Evolutionary conservation across 495 filamentous ascomycete genomes (phyloP).

Genomic region (Penicillium malachiteum): DNA sequence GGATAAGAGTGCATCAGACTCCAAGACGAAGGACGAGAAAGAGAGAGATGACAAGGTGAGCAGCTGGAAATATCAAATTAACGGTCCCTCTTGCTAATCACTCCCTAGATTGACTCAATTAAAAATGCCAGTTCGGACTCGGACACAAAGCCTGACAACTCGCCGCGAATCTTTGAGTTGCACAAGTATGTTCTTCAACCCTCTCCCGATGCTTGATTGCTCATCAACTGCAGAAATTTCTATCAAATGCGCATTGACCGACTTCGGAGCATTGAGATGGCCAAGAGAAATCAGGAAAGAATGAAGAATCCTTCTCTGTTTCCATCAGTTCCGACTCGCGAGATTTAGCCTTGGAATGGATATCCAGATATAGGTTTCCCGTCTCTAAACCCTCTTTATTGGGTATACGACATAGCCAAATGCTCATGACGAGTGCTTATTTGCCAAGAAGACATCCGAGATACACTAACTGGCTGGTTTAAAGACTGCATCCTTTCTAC

Average conservation of each 20-base stretch:
- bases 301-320: conserved; percentile 76
- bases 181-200: conserved; percentile 63
- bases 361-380: no score
- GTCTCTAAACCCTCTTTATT: no score
- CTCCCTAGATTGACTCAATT: conserved; percentile 37
- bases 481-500: no score
- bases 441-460: no score
- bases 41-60: conserved; percentile 56
- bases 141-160: conserved; percentile 38
- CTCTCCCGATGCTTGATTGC: neutral
- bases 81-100: neutral
- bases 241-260: conserved; percentile 81
- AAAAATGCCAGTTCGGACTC: conserved; percentile 31
- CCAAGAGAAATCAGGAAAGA: conserved; percentile 78
- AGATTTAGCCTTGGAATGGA: conserved; percentile 37
- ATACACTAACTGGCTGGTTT: no score
- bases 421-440: no score
- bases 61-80: neutral
- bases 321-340: conserved; percentile 75
- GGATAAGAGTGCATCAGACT: conserved; percentile 20
- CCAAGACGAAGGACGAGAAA: conserved; percentile 44
- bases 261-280: conserved; percentile 73
- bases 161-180: conserved; percentile 78
- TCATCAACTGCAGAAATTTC: conserved; percentile 60
- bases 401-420: no score